Evolutionary conservation across 495 filamentous ascomycete species (phyloP), one percentile per base, ranked within the genome.

Genomic region (Aspergillus heteromorphus): DNA sequence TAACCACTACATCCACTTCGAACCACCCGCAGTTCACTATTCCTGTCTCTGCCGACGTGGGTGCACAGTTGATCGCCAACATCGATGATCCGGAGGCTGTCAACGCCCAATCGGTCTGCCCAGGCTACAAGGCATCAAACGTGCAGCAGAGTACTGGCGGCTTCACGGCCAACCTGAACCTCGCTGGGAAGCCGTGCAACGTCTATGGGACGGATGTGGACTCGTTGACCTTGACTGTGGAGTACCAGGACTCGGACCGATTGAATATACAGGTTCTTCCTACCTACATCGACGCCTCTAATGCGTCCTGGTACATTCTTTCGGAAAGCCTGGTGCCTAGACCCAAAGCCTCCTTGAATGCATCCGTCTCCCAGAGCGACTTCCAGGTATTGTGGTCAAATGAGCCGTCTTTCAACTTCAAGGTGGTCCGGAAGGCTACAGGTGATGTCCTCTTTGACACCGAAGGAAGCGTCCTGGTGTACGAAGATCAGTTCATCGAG

Each of bases 51-150:
- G 81, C 78, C 7, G 79, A 84, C 54, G 51, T 68, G 31, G 87
- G 87, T 36, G 77, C 68, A 17, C 71, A 76, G 16, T 55, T 90
- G 30, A 68, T 90, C 21, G 86, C 89, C 31, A 74, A 90, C 61
- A 80, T 92, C 62, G 59, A 83, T 40, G 88, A 92, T 58, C 84
- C 87, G 9, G 43, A 87, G 30, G 88, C 89, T 14, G 71, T 87
- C 48, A 72, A 90, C 65, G 79, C 85, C 1, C 90, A 93, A 65
- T 70, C 75, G 2, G 81, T 83, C 1, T 87, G 83, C 60, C 83
- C 83, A 18, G 83, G 83, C 1, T 87, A 87, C 61, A 81, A 60
- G 41, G 83, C 81, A 2, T 75, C 70, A 5, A 69, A 79, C 56
- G 72, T 84, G 11, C 51, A 73, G 29, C 58, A 71, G 11, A 76